phyloP scores from a whole-genome alignment of 176 grass and related monocot species.

The Elymus sibiricus region DNA sequence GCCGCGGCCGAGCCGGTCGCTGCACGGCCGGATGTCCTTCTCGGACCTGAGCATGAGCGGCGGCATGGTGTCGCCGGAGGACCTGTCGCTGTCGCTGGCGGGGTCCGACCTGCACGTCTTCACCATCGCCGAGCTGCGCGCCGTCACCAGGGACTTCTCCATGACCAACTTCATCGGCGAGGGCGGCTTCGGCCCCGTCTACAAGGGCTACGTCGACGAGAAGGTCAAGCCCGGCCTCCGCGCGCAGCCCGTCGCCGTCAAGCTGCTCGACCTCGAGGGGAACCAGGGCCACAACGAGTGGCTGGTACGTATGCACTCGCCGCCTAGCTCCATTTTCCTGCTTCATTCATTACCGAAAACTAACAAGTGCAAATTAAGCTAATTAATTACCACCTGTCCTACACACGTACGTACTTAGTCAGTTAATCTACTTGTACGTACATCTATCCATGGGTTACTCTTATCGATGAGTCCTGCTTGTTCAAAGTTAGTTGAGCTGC shows the following conservation, averaged over 20 bases:
- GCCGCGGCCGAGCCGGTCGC: conserved; percentile 16
- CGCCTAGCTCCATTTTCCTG: neutral
- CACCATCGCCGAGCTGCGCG: conserved; percentile 69
- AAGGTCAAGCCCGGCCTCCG: conserved; percentile 61
- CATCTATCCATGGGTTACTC: too few species aligned
- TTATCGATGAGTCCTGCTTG: neutral
- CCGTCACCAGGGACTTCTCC: conserved; percentile 64
- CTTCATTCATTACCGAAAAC: neutral
- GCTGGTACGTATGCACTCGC: conserved; percentile 48
- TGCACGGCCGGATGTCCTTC: conserved; percentile 69
- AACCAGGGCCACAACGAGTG: conserved; percentile 85
- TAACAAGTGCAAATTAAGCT: neutral
- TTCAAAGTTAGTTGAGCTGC: conserved; percentile 30
- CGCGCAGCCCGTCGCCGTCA: conserved; percentile 71
- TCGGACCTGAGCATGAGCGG: conserved; percentile 65
- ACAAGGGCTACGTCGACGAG: conserved; percentile 89
- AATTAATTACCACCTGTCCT: neutral
- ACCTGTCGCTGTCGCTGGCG: conserved; percentile 77
- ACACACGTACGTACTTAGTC: neutral
- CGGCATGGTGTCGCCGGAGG: conserved; percentile 77
- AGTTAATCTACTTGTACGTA: too few species aligned
- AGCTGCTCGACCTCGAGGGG: conserved; percentile 83
- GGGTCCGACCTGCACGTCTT: conserved; percentile 78
- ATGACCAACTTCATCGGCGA: conserved; percentile 87
- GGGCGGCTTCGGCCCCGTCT: conserved; percentile 80